Evolutionary conservation across 1,284 basidiomycete genomes (phyloP), one percentile per base, ranked within the genome.

Genomic region (Schizophyllum amplum): DNA sequence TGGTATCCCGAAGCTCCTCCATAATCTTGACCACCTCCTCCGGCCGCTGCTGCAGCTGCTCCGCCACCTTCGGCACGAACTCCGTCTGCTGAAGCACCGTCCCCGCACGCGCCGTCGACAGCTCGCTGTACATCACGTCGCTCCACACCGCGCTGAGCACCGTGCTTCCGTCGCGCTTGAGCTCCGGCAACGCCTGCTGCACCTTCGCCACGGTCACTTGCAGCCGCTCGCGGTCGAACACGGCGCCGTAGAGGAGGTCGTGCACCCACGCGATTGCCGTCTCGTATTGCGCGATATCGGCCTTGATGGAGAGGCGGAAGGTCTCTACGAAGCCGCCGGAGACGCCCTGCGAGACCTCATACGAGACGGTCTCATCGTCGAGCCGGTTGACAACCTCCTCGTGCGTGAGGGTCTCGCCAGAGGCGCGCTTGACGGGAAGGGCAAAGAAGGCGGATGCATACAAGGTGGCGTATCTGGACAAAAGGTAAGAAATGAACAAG

Each of bases 371-470:
- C 64, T 97, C 87, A 65, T 93, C 83, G 68, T 98, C 94, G 1
- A 99, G 83, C 59, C 84, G 82, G 70, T 95, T 87, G 61, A 98
- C 84, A 22, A 98, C 95, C 59, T 97, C 83, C 71, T 98, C 96
- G 66, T 95, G 92, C 2, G 80, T 76, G 49, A 99, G 72, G 26
- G 73, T 72, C 59, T 86, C 82, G 1, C 94, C 94, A 59, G 75
- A 78, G 21, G 82, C 77, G 46, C 87, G 80, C 53, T 76, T 82
- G 51, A 99, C 79, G 9, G 95, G 94, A 0, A 98, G 79, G 21
- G 92, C 87, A 72, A 98, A 99, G 73, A 99, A 90, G 0, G 92
- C 79, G 24, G 83, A 81, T 26, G 93, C 79, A 68, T 97, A 95
- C n/a, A 90, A 75, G n/a, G 83, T 83, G 49, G 94, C 75, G 65